Base-by-base conservation (phyloP, 1,284 basidiomycete species). In the Apiotrichum montevideense region DNA sequence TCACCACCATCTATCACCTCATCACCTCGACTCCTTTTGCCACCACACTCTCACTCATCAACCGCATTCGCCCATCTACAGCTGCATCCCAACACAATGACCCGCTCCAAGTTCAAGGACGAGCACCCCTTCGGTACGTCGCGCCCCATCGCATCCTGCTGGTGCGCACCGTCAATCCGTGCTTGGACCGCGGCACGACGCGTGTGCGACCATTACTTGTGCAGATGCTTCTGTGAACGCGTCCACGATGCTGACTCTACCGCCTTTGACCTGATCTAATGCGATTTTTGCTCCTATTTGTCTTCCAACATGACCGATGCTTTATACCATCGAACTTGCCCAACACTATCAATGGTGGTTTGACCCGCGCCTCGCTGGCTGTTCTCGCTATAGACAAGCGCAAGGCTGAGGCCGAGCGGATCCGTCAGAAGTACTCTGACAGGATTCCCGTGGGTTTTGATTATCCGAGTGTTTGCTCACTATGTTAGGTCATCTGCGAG, bases 71-170 rank as follows among this genome's bases (percentile, higher is more conserved):
- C 45, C 51, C 6, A 21, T 33, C 43, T 39, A 32, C 14, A n/a
- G 32, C 35, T 35, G 37, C 35, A 2, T 7, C 32, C 9, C 50
- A 32, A 35, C 37, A 42, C 41, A 8, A 78, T 77, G 74, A 96
- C 97, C 87, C 86, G 93, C 76, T 95, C 93, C 75, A 96, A 97
- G 82, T 98, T 98, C 83, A 98, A 98, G 85, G 95, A 98, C 79
- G 96, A 98, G 81, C 96, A 98, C 79, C 90, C 93, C 58, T 98
- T 97, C 74, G 94, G 94, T 96, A 68, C 63, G 85, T 81, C 21
- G 21, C 21, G 21, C 21, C 21, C 21, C 21, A 21, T 21, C 21
- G 21, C 21, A 21, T 21, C 21, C 21, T 21, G 21, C 21, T 21
- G 21, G 37, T 8, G 9, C 37, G 37, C 37, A 13, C 37, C 37